A percentile compares a stretch with the other conserved stretches of the same genome.
Conservation (phyloP, 1,284 basidiomycete genomes). For the Coniferiporia weirii region DNA sequence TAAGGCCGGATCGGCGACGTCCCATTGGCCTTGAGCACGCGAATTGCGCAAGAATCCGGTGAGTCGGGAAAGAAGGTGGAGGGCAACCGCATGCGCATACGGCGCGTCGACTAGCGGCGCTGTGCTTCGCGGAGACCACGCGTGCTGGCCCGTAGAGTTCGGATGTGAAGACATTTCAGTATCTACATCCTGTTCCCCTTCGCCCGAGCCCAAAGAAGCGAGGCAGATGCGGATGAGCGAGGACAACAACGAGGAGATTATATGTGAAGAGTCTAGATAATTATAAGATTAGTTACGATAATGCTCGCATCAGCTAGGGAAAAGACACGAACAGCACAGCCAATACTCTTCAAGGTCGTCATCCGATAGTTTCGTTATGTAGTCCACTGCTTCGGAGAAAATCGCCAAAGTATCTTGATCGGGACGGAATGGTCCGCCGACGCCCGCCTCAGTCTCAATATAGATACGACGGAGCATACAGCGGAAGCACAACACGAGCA, state of each 20-base stretch:
- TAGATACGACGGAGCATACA: constrained; percentile 25
- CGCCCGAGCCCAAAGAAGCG: constrained; percentile 19
- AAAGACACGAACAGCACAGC: constrained; percentile 21
- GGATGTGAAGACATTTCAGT: not conserved
- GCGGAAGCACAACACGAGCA: constrained; percentile 23
- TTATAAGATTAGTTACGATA: not conserved
- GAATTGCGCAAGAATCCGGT: constrained; percentile 21
- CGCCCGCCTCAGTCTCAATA: constrained; percentile 24
- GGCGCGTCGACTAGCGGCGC: constrained; percentile 6
- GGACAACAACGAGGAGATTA: constrained; percentile 24
- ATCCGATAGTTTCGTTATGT: constrained; percentile 21
- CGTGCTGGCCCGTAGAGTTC: not conserved
- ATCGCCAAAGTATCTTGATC: constrained; percentile 24
- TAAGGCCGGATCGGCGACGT: constrained; percentile 24
- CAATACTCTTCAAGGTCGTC: constrained; percentile 23
- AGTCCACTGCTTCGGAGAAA: constrained; percentile 25
- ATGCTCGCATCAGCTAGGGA: not conserved
- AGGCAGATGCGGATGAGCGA: constrained; percentile 25
- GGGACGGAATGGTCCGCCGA: constrained; percentile 25
- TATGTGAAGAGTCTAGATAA: constrained; percentile 23
- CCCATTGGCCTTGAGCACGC: constrained; percentile 20
- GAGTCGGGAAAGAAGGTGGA: constrained; percentile 22
- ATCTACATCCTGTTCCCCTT: not conserved
- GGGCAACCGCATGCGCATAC: constrained; percentile 22
- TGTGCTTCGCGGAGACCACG: constrained; percentile 6